phyloP scores from a whole-genome alignment of 2,329 filamentous ascomycete genomes.

The Ophiostoma populinum region DNA sequence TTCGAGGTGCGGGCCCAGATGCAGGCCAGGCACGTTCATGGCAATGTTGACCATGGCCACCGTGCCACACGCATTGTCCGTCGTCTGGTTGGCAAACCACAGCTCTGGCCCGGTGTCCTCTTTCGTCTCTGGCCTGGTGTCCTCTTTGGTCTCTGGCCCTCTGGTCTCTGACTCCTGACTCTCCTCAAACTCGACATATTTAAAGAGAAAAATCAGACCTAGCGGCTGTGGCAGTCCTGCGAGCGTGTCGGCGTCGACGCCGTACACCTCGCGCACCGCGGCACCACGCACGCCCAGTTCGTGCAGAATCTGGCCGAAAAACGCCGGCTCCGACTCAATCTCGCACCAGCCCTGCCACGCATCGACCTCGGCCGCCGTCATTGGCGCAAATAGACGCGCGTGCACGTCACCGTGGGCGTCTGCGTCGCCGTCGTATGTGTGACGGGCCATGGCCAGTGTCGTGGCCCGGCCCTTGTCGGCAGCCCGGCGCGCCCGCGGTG shows the following conservation, averaged over 20 bases:
- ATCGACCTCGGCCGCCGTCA: conserved; percentile 33
- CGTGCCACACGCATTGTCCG: conserved; percentile 76
- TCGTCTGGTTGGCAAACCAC: conserved; percentile 93
- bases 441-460: conserved; percentile 4
- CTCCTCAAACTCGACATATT: conserved; percentile 47
- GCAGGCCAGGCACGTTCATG: conserved; percentile 52
- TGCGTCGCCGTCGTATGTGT: not conserved
- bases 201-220: conserved; percentile 79
- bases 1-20: conserved; percentile 50
- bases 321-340: conserved; percentile 78
- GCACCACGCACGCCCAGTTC: conserved; percentile 61
- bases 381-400: conserved; percentile 24
- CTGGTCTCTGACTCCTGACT: too few species aligned
- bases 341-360: conserved; percentile 64
- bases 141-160: too few species aligned
- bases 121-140: too few species aligned
- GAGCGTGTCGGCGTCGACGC: conserved; percentile 49
- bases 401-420: conserved; percentile 8
- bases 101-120: too few species aligned
- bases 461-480: too few species aligned
- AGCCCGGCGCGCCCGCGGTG: too few species aligned
- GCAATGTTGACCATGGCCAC: conserved; percentile 84
- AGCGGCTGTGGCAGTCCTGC: conserved; percentile 48
- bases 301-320: conserved; percentile 72
- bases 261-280: conserved; percentile 60